Conservation (phyloP, 371 early-diverging fungal species). For the Mucor ambiguus region DNA sequence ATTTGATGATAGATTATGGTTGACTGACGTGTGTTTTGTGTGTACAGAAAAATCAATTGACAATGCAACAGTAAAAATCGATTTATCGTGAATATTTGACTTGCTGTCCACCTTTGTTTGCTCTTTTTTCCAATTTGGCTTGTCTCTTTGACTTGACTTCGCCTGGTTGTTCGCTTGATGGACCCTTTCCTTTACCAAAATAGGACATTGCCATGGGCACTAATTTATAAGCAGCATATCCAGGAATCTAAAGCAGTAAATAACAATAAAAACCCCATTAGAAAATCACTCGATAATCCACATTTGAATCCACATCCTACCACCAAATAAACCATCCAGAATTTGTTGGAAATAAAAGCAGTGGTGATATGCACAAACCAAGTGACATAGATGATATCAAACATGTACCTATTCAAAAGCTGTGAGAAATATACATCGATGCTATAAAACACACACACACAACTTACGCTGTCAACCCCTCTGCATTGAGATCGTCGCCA, state of each 20-base stretch:
- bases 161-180: conserved; percentile 15
- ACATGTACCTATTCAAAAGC: conserved; percentile 56
- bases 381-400: conserved; percentile 83
- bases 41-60: conserved; percentile 36
- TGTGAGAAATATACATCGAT: too few species aligned
- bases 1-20: neutral
- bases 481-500: conserved; percentile 75
- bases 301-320: conserved; percentile 32
- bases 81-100: conserved; percentile 43
- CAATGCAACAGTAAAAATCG: conserved; percentile 25
- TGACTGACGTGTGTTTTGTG: neutral
- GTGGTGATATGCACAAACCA: conserved; percentile 80
- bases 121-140: conserved; percentile 63
- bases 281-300: neutral
- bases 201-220: conserved; percentile 60
- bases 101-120: conserved; percentile 46
- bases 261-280: neutral
- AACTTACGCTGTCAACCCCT: conserved; percentile 75
- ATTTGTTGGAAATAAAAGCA: conserved; percentile 63
- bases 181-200: conserved; percentile 33
- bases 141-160: conserved; percentile 62
- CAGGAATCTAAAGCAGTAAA: conserved; percentile 55
- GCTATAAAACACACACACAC: neutral
- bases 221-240: conserved; percentile 61
- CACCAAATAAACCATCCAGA: conserved; percentile 71